Evolutionary conservation across 2,329 filamentous ascomycete genomes (phyloP).

Genomic region (Calonectria pseudoturangicola): DNA sequence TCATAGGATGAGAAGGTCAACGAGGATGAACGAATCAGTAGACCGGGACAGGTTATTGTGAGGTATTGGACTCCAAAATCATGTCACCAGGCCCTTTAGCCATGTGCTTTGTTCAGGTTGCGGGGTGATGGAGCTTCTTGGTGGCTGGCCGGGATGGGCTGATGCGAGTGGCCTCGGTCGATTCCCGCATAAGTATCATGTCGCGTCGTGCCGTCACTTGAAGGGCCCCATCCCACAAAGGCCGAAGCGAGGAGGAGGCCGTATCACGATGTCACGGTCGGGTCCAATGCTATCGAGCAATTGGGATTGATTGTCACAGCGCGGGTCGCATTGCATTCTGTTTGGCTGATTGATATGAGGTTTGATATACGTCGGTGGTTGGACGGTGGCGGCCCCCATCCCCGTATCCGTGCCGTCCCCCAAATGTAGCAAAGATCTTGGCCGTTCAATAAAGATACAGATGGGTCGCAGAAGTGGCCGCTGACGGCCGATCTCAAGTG

Average conservation of each 20-base stretch:
- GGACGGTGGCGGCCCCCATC: constrained; percentile 27
- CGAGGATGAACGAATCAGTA: constrained; percentile 17
- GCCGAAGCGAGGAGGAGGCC: constrained; percentile 3
- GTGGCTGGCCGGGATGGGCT: constrained; percentile 51
- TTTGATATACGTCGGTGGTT: constrained; percentile 18
- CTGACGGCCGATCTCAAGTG: constrained; percentile 33
- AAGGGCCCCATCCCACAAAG: constrained; percentile 22
- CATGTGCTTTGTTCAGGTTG: constrained; percentile 28
- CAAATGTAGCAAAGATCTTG: constrained; percentile 24
- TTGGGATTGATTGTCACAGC: background rate
- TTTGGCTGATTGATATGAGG: background rate
- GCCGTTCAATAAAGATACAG: constrained; percentile 24
- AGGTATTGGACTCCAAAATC: constrained; percentile 28
- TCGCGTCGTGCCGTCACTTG: constrained; percentile 29
- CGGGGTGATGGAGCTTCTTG: constrained; percentile 47
- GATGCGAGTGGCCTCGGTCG: constrained; percentile 47
- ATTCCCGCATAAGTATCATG: constrained; percentile 40
- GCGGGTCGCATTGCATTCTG: background rate
- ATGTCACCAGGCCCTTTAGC: constrained; percentile 28
- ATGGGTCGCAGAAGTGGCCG: constrained; percentile 40
- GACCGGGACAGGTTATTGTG: constrained; percentile 19
- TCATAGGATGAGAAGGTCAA: background rate
- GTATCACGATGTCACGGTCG: constrained; percentile 9
- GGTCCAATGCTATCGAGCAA: background rate
- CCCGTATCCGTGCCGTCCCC: constrained; percentile 6